These are phyloP conservation scores for Pseudohyphozyma bogoriensis DNA, from an alignment of 768 basidiomycete species.

Conservation along the genomic window DNA sequence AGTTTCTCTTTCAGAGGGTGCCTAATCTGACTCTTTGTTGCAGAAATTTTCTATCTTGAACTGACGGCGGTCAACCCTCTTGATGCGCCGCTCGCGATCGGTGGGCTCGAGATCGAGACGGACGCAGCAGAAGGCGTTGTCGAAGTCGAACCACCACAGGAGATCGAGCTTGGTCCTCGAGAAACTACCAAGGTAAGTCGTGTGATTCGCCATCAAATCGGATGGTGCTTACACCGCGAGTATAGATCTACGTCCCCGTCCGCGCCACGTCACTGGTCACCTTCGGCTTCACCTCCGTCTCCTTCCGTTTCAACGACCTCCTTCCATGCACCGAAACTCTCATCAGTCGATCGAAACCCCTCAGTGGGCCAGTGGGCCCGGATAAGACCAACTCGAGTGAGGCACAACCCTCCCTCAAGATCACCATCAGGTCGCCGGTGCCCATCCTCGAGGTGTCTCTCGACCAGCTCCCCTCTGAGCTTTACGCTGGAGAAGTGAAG, in stretches of 20 bases:
- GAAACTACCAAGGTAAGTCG: constrained; percentile 8
- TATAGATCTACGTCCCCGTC: constrained; percentile 19
- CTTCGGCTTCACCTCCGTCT: constrained; percentile 10
- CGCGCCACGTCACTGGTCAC: neutral
- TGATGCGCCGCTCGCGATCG: constrained; percentile 35
- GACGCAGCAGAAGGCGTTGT: constrained; percentile 2
- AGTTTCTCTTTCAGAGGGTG: neutral
- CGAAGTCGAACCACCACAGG: constrained; percentile 54
- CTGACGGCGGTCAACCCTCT: constrained; percentile 38
- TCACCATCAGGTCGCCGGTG: constrained; percentile 55
- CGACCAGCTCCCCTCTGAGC: constrained; percentile 12
- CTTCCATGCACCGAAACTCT: constrained; percentile 61
- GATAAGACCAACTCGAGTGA: constrained; percentile 57
- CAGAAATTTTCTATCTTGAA: constrained; percentile 37
- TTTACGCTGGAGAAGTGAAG: constrained; percentile 39
- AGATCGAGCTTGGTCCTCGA: constrained; percentile 16
- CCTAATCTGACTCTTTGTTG: neutral
- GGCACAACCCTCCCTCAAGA: constrained; percentile 55
- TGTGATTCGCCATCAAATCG: no score
- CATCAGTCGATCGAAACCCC: constrained; percentile 55
- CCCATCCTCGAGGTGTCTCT: constrained; percentile 49
- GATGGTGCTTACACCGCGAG: neutral
- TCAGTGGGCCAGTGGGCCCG: no score
- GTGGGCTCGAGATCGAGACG: constrained; percentile 24
- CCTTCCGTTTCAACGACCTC: constrained; percentile 22